Evolutionary conservation across 1,139 yeast species (phyloP).

Genomic region (Sugiyamaella pinicola): DNA sequence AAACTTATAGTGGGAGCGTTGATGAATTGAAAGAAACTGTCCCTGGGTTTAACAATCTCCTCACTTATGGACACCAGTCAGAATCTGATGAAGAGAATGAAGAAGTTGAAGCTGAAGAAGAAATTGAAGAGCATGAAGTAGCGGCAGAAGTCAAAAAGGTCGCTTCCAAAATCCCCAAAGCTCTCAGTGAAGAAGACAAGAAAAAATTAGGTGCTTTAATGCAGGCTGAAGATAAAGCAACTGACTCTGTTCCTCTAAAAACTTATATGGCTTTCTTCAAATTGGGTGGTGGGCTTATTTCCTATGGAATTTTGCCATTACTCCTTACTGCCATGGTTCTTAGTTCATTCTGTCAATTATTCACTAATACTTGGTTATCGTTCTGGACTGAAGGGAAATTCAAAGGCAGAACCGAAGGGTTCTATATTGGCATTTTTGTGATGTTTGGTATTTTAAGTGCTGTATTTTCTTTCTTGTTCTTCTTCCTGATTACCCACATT

Average conservation of each 20-base stretch:
- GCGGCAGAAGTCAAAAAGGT: slow-evolving; percentile 23
- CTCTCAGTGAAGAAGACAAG: slow-evolving; percentile 26
- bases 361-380: slow-evolving; percentile 81
- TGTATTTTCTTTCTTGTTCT: slow-evolving; percentile 47
- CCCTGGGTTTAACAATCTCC: slow-evolving; percentile 53
- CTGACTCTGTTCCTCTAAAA: slow-evolving; percentile 49
- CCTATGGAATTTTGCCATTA: slow-evolving; percentile 47
- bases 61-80: slow-evolving; percentile 51
- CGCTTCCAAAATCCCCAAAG: slow-evolving; percentile 22
- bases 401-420: slow-evolving; percentile 48
- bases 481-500: slow-evolving; percentile 52
- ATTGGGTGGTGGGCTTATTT: slow-evolving; percentile 58
- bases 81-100: slow-evolving; percentile 42
- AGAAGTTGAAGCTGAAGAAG: slow-evolving; percentile 20
- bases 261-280: slow-evolving; percentile 57
- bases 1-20: slow-evolving; percentile 49
- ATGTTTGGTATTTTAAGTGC: slow-evolving; percentile 50
- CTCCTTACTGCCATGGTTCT: slow-evolving; percentile 46
- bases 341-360: slow-evolving; percentile 61
- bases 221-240: slow-evolving; percentile 53
- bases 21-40: slow-evolving; percentile 52
- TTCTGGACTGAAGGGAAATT: slow-evolving; percentile 75
- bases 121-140: slow-evolving; percentile 29
- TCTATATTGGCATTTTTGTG: slow-evolving; percentile 74
- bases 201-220: slow-evolving; percentile 41